A percentile compares a stretch with the other conserved stretches of the same genome.
Conservation (phyloP, 1,284 basidiomycete species). For the Lentinula novae-zelandiae region DNA sequence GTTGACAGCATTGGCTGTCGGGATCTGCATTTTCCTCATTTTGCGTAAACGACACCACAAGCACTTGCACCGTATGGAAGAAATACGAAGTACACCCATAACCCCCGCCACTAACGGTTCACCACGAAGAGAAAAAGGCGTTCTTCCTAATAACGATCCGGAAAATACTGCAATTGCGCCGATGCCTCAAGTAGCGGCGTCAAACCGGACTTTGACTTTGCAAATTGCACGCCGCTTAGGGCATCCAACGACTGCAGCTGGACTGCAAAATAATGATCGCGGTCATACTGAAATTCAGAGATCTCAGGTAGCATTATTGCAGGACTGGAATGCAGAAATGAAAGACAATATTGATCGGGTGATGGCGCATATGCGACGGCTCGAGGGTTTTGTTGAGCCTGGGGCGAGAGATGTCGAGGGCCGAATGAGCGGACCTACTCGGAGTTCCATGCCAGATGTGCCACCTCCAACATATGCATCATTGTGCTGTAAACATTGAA, state of each 20-base stretch:
- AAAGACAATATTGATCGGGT: background rate
- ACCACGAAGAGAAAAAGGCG: background rate
- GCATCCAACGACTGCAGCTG: background rate
- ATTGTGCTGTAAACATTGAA: background rate
- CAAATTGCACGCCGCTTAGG: background rate
- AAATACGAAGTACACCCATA: background rate
- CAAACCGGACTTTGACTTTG: background rate
- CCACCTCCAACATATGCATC: background rate
- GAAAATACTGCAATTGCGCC: too few relatives aligned
- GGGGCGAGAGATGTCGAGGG: background rate
- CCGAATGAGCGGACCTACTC: background rate
- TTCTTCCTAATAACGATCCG: background rate
- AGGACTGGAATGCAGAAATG: background rate
- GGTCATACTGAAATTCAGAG: background rate
- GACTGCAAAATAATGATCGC: background rate
- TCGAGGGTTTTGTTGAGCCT: background rate
- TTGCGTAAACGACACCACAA: background rate
- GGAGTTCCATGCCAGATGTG: background rate
- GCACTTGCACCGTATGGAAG: background rate
- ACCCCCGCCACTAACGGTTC: background rate
- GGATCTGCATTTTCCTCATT: background rate
- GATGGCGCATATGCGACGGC: background rate
- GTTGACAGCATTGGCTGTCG: background rate
- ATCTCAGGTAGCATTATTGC: background rate
- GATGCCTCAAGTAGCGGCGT: background rate